Base-by-base conservation (phyloP, 352 stramenopile genomes). In the Phytophthora macrochlamydospora region DNA sequence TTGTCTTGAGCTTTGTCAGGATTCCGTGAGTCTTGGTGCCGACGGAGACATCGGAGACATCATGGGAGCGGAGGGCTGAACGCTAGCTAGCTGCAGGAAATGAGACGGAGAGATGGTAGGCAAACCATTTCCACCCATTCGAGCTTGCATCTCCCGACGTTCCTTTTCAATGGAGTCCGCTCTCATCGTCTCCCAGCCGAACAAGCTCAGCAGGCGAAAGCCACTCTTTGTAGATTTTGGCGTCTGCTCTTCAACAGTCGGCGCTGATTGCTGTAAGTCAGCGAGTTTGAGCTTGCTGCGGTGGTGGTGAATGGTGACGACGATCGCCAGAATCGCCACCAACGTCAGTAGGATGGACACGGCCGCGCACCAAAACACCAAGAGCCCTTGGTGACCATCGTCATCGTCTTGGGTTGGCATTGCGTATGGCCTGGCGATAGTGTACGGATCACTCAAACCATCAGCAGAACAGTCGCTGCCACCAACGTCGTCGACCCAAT, bases 121-220 rank as follows among this genome's bases (percentile, higher is more conserved):
- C 24, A 72, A 11, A 53, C 49, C 59, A 29, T 49, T 62, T 8
- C 57, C 62, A 14, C 42, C 33, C 4, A 57, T 11, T 65, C 45
- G 49, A 12, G 56, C 37, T 24, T 62, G 63, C 45, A 55, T 59
- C 12, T 70, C 55, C 1, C 56, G 63, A 12, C 62, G 67, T 37
- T 85, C 78, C 40, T 88, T 82, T 57, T 80, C 70, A 38, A 75
- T 75, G 12, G 81, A 63, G 35, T 77, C 62, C 18, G 76, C 66
- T 12, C 75, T 69, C 72, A 81, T 80, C 7, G 75, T 50, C 18
- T 81, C 63, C 78, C 78, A 86, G 11, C 78, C 75, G 55, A 81
- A 73, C 50, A 87, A 67, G 8, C 79, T 72, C 29, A 87, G 57
- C 3, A 73, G 50, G 29, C 44, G 56, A 14, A 32, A 11, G 13